Evolutionary conservation across 176 grass and related monocot genomes (phyloP), one percentile per base, ranked within the genome.

Genomic region (Musa troglodytarum): DNA sequence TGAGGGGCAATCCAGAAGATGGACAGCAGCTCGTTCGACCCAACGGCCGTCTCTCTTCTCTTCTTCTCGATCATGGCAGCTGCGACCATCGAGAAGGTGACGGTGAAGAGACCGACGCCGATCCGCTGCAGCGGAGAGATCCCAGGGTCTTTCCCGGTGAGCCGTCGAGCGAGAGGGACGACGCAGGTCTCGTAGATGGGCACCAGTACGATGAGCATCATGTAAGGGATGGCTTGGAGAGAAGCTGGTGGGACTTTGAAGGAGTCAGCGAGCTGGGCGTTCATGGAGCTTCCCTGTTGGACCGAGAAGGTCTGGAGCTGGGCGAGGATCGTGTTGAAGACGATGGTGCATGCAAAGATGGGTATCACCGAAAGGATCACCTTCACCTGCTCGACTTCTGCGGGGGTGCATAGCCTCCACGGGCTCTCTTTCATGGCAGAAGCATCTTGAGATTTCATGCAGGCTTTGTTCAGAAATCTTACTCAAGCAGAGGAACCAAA

Each of bases 231-330:
- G 58, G 94, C 88, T 78, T 98, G 94, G 52, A 93, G 88, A 20
- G 94, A 98, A 69, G 94, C 94, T 1, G 94, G 94, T 3, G 94
- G 94, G 75, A 98, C 52, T 50, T 70, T 85, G 83, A 98, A 96
- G 8, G 89, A 75, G 4, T 63, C 82, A 9, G 64, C 75, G 26
- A 98, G 88, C 21, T 85, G 21, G 11, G 90, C 87, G 86, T 98
- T 86, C 94, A 98, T 98, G 78, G 84, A 81, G 63, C 80, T 86
- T 24, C 94, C 94, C 76, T 98, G 94, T 79, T 93, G 94, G 70
- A 98, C 94, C 13, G 94, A 98, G 88, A 98, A 98, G 63, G 94
- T 98, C 82, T 98, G 94, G 63, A 98, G 90, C 84, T 98, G 94
- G 51, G 94, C 94, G 2, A 93, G 80, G 82, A 98, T 89, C 24